Base-by-base conservation (phyloP, 2,329 filamentous ascomycete species). In the Fusarium staphyleae region DNA sequence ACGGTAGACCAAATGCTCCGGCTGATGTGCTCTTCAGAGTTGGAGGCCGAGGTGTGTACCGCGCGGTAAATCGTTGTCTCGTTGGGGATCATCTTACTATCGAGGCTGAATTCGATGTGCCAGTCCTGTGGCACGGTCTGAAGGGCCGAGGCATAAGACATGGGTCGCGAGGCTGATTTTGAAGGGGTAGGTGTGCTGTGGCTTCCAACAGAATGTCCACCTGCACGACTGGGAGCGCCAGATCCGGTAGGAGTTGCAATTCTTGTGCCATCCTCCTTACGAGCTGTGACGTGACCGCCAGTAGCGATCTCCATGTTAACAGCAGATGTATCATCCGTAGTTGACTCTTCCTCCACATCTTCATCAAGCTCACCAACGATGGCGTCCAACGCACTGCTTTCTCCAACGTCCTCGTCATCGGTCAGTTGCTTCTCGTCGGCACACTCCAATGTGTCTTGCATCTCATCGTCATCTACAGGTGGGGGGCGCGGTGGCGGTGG, bases 51-150 rank as follows among this genome's bases (percentile, higher is more conserved):
- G 69, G 86, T 89, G 68, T 97, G 91, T 8, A 98, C 91, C 26
- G 95, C 95, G 40, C 93, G 88, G 69, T 98, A 99, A 49, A 99
- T 93, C 0, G 95, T 99, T 1, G 91, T 97, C 66, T 98, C 93
- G 63, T 93, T 95, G 0, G 90, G 81, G 52, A 99, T 89, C 2
- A 89, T 83, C 71, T 92, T 91, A 46, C 84, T 89, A 60, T 96
- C 89, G 42, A 98, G 83, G 62, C 86, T 93, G 74, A 99, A 99
- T 69, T 98, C 91, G 55, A 99, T 92, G 68, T 99, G 93, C 95
- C 95, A 99, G 69, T 98, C 93, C 69, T 96, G 89, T 1, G 93
- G 91, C 0, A 85, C 79, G 12, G 90, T 80, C 64, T 93, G 90
- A 45, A 96, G 84, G 4, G 91, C 91, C 45, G 90, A 89, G 18